Conservation (phyloP, 2,329 filamentous ascomycete species). For the Aspergillus japonicus region DNA sequence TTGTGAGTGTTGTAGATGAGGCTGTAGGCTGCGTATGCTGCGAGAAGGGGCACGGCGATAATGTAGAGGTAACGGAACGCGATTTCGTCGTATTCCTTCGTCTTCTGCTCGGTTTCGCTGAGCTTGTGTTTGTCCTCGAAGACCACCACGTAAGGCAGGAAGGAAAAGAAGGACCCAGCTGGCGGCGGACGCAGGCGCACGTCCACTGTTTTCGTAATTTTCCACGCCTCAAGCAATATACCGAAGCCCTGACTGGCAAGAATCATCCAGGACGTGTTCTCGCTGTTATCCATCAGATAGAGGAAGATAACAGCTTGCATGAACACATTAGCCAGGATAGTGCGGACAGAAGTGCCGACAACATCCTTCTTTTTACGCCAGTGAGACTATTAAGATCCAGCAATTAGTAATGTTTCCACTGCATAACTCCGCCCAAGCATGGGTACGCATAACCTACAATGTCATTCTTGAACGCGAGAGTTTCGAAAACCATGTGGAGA, state of each 20-base stretch:
- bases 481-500: constrained; percentile 92
- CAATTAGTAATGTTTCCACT: constrained; percentile 14
- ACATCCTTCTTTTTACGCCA: constrained; percentile 99
- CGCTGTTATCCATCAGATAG: constrained; percentile 94
- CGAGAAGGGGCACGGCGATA: constrained; percentile 79
- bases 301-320: constrained; percentile 97
- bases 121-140: constrained; percentile 98
- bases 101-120: constrained; percentile 93
- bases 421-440: neutral
- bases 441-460: constrained; percentile 56
- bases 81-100: constrained; percentile 96
- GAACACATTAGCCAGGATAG: constrained; percentile 94
- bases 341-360: constrained; percentile 91
- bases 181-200: constrained; percentile 72
- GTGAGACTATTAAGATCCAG: constrained; percentile 56
- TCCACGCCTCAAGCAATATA: constrained; percentile 79
- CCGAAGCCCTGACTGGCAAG: constrained; percentile 87
- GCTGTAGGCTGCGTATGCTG: constrained; percentile 88
- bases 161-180: constrained; percentile 67
- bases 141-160: constrained; percentile 74
- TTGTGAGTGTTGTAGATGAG: constrained; percentile 93
- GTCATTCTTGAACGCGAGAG: constrained; percentile 93
- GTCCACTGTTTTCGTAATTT: constrained; percentile 92
- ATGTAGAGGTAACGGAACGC: constrained; percentile 98
- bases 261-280: constrained; percentile 99